phyloP scores from a whole-genome alignment of 257 asterid genomes.

The Lycium ferocissimum region DNA sequence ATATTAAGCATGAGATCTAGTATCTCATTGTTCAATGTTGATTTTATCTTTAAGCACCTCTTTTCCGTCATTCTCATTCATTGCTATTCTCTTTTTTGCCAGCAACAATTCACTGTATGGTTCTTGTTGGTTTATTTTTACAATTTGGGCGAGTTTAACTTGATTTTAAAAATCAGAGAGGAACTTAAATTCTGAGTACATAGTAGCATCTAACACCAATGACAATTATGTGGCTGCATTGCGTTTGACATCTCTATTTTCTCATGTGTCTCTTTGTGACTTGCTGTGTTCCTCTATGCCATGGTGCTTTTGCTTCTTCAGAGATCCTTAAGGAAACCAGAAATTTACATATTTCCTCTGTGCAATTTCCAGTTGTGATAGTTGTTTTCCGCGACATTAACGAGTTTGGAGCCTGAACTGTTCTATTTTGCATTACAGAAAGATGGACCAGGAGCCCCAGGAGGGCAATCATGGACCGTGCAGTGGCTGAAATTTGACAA shows the following conservation, averaged over 20 bases:
- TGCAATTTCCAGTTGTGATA: not conserved
- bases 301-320: slow-evolving; percentile 12
- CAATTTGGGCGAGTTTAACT: not conserved
- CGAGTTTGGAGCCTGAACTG: slow-evolving; percentile 2
- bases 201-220: not conserved
- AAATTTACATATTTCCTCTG: not conserved
- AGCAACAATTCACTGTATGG: not conserved
- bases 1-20: not conserved
- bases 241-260: not conserved
- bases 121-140: not conserved
- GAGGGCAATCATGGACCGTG: slow-evolving; percentile 99
- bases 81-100: not conserved
- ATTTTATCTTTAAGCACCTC: slow-evolving; percentile 5
- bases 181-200: not conserved
- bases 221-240: not conserved
- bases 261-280: not conserved
- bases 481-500: slow-evolving; percentile 97
- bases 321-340: not conserved
- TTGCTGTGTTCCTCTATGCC: not conserved
- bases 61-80: slow-evolving; percentile 7
- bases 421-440: slow-evolving; percentile 61
- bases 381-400: slow-evolving; percentile 1
- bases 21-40: not conserved
- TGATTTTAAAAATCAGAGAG: not conserved
- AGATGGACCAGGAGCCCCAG: slow-evolving; percentile 99